Base-by-base conservation (phyloP, 2,329 filamentous ascomycete genomes). In the Neonectria sp. region DNA sequence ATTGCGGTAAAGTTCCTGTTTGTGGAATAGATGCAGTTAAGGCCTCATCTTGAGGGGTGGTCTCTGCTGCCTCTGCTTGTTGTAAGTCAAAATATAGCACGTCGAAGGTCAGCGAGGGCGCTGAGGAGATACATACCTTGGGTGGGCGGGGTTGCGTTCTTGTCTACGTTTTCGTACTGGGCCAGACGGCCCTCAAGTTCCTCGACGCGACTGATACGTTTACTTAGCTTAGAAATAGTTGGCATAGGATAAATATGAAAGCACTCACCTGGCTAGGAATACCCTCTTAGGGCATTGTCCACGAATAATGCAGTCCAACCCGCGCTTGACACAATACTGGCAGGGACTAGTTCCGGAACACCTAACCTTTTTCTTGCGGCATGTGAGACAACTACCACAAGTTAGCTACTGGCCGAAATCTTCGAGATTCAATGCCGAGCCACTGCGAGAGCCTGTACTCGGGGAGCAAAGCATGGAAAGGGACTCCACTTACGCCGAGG, bases 261-360 rank as follows among this genome's bases (percentile, higher is more conserved):
- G 21, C 15, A 68, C 72, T 60, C 46, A 75, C 73, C 69, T 75
- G 56, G 73, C 73, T 65, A 75, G 71, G 48, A 75, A 75, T 59
- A 75, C 75, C 35, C 73, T 69, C 55, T 75, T 75, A 4, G 75
- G 73, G 15, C 73, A 74, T 73, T 75, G 73, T 51, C 75, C 73
- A 13, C 73, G 73, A 53, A 75, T 68, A 40, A 71, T 71, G 63
- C 73, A 75, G 56, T 75, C 73, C 17, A 75, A 35, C 3, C 73
- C 73, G 37, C 73, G 73, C 66, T 75, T 75, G 56, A 67, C 59
- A 43, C 73, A 75, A 17, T 75, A 75, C n/a, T 69, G 71, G 58
- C 73, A 75, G 55, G 73, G 73, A 27, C 70, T 75, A 31, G 73
- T 75, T 25, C 73, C 73, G 13, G 73, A 75, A 25, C 73, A 75